phyloP scores from a whole-genome alignment of 2,329 filamentous ascomycete species.

The Fusarium sp. region DNA sequence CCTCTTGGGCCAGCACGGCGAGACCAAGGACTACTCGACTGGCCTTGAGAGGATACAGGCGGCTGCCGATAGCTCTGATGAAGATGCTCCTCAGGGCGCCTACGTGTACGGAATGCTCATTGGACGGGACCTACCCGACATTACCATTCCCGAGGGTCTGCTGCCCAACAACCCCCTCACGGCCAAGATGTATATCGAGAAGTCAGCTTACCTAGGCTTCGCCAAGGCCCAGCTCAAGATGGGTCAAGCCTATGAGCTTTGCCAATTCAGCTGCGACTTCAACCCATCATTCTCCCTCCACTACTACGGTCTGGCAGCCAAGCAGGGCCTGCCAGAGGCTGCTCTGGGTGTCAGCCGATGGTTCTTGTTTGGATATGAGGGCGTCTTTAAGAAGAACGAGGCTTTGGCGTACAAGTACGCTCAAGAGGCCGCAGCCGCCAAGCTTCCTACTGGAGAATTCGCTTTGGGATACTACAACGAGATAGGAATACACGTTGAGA shows the following conservation, averaged over 20 bases:
- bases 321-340: constrained; percentile 92
- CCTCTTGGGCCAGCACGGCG: constrained; percentile 90
- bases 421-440: constrained; percentile 82
- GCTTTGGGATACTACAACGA: constrained; percentile 98
- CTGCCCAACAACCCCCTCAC: constrained; percentile 77
- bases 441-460: constrained; percentile 91
- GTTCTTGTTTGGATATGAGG: constrained; percentile 96
- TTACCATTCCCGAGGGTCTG: constrained; percentile 77
- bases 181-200: constrained; percentile 91
- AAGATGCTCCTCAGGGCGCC: constrained; percentile 95
- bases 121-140: constrained; percentile 89
- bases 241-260: constrained; percentile 94
- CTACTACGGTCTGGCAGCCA: constrained; percentile 92
- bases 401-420: constrained; percentile 92
- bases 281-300: constrained; percentile 92
- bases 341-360: constrained; percentile 98
- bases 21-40: constrained; percentile 80
- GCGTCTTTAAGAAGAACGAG: constrained; percentile 94
- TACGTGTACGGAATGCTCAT: constrained; percentile 97
- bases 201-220: constrained; percentile 95
- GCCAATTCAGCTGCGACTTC: constrained; percentile 93
- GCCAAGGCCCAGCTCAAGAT: constrained; percentile 97
- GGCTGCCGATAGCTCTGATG: constrained; percentile 88
- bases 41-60: constrained; percentile 85
- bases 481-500: constrained; percentile 91